Evolutionary conservation across 805 yeast genomes (phyloP).

Genomic region (Hanseniaspora nectarophila): DNA sequence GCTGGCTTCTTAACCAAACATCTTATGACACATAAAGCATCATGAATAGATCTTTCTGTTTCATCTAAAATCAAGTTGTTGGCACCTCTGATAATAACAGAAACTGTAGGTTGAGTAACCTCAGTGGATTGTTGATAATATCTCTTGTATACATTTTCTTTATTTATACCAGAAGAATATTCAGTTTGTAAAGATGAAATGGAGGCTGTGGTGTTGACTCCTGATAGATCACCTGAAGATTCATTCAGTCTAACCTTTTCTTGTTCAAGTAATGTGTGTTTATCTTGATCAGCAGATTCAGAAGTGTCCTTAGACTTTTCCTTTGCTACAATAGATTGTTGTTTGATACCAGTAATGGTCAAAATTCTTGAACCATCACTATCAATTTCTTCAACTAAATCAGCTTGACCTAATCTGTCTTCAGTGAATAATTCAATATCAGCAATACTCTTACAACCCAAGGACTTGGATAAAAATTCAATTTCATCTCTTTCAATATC

Average conservation of each 20-base stretch:
- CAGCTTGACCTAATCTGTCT: slow-evolving; percentile 85
- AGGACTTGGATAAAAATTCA: slow-evolving; percentile 69
- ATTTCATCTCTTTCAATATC: slow-evolving; percentile 95
- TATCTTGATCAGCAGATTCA: slow-evolving; percentile 11
- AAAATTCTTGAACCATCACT: slow-evolving; percentile 83
- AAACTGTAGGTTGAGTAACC: slow-evolving; percentile 44
- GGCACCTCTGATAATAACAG: slow-evolving; percentile 91
- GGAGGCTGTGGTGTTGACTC: neutral
- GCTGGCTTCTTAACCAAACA: slow-evolving; percentile 83
- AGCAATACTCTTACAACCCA: slow-evolving; percentile 93
- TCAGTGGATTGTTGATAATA: slow-evolving; percentile 18
- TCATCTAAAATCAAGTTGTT: slow-evolving; percentile 83
- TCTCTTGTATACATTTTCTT: slow-evolving; percentile 17
- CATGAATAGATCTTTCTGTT: slow-evolving; percentile 93
- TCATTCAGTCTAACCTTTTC: neutral
- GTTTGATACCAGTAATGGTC: slow-evolving; percentile 64
- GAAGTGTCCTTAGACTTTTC: slow-evolving; percentile 29
- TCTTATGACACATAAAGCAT: slow-evolving; percentile 88
- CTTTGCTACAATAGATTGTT: slow-evolving; percentile 29
- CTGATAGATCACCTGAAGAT: neutral
- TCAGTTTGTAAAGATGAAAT: neutral
- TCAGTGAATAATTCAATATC: slow-evolving; percentile 89
- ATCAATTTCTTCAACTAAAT: slow-evolving; percentile 81
- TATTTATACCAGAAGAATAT: neutral
- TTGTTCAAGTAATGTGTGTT: slow-evolving; percentile 13